Base-by-base conservation (phyloP, 2,329 filamentous ascomycete genomes). In the Colletotrichum lentis region DNA sequence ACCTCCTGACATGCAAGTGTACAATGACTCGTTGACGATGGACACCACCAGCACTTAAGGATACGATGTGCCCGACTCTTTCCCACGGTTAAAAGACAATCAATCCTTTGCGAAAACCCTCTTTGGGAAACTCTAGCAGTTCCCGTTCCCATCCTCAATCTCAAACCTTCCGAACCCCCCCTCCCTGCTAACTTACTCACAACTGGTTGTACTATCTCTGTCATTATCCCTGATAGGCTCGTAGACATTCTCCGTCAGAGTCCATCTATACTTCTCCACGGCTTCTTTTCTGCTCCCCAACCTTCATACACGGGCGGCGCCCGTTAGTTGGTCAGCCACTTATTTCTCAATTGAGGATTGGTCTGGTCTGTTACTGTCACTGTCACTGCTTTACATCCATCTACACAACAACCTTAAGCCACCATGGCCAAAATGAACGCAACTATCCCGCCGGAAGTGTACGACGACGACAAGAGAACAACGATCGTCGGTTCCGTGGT, bases 401-500 rank as follows among this genome's bases (percentile, higher is more conserved):
- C 39, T 55, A 31, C 14, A 12, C 12, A 22, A 39, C 35, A 22
- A 22, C 16, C 1, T 6, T 16, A 39, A 16, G 37, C 35, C 16
- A 27, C 46, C 11, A 22, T 41, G 35, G 18, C 31, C 16, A 43
- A 41, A 16, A 60, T 50, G 37, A 11, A n/a, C 10, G 20, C 46
- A 18, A 6, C 44, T 3, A 50, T 57, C 3, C 24, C 63, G 18
- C 31, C 57, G 8, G 43, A 53, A 16, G 37, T 27, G n/a, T 54
- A 69, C 22, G 35, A 16, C 35, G 69, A 67, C 46, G 65, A 71
- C 24, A 58, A 55, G 35, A 64, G 65, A 11, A 62, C 66, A 54
- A 67, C 69, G 10, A 58, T 72, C 35, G 59, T 72, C 22, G 64
- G 64, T 18, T 64, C 69, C 4, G 70, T 70, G 20, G 64, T 67